Evolutionary conservation across 768 basidiomycete genomes (phyloP), one percentile per base, ranked within the genome.

Genomic region (Wakefieldia striispora): DNA sequence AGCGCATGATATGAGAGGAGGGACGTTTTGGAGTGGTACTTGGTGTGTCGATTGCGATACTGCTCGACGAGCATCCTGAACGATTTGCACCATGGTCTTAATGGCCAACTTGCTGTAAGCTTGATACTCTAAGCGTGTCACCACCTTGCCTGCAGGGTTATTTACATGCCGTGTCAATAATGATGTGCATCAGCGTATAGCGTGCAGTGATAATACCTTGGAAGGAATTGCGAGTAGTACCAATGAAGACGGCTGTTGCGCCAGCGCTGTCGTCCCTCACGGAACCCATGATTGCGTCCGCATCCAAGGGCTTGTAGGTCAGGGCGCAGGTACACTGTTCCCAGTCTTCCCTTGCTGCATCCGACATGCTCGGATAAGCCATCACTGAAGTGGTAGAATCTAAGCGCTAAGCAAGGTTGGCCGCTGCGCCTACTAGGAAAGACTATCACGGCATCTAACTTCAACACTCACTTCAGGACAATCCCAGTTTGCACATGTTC

Each of bases 171-270:
- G 17, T 49, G 39, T 56, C 34, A 50, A 46, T 45, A 49, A 48
- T 27, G 21, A 37, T 51, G 47, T 40, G 17, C 36, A 20, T 23
- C 11, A n/a, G 16, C 21, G 17, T 29, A 36, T 41, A n/a, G 19
- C 43, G 11, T 40, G 48, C 14, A 23, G n/a, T 26, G 13, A 20
- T 43, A 17, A 41, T 59, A 86, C 91, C 91, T 79, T 85, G 75
- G 72, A 93, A 93, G 0, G 84, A 84, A 65, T 92, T 86, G 49
- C 91, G 80, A 6, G 91, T 95, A 13, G 90, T 91, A 8, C 91
- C 91, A 45, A 92, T 80, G 70, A 95, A 93, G 3, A 83, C 72
- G 10, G 83, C 82, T 11, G 77, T 82, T 29, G 88, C 91, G 6
- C 90, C 91, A 19, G 86, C 85, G 36, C 70, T 66, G 45, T 83